Base-by-base conservation (phyloP, 164 flowering plant species). In the Cinnamomum chago region DNA sequence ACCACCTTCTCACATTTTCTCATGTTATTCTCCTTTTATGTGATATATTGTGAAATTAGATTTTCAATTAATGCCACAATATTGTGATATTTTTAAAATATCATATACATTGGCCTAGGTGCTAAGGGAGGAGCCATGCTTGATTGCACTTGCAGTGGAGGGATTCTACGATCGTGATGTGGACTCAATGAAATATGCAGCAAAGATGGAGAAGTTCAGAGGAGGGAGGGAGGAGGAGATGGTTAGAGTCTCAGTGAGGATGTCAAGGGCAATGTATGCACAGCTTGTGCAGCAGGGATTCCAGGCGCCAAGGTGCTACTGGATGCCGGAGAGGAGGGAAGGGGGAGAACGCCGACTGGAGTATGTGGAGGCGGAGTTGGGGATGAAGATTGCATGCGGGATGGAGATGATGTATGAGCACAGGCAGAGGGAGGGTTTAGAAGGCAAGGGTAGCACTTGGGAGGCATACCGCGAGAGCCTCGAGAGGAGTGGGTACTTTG, bases 371-470 rank as follows among this genome's bases (percentile, higher is more conserved):
- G 97, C 96, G 10, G 99, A 91, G 62, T 52, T 95, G 81, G 98
- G 98, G 74, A 89, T 95, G 99, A 95, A 95, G 83, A 94, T 95
- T 15, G 86, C 95, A 0, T 93, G 98, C 77, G 99, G 99, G 78
- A 89, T 95, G 27, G 99, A 95, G 83, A 95, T 95, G 98, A 85
- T 90, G 85, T 95, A 95, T 85, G 97, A 90, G 80, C 81, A 73
- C 77, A 85, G 92, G 80, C 77, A 73, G 67, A 78, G 73, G 74
- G 85, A 84, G 40, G 92, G 90, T 18, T 79, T 68, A 65, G 96
- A 90, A 67, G 97, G 90, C 77, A 91, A 82, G 79, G 97, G 60
- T 15, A 84, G 88, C 62, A 78, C 90, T 2, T 92, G 96, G 97
- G 90, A 88, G 28, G 91, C 83, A 65, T 95, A 83, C 72, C 76